phyloP scores from a whole-genome alignment of 1,139 yeast genomes.

The Eremothecium cymbalariae region DNA sequence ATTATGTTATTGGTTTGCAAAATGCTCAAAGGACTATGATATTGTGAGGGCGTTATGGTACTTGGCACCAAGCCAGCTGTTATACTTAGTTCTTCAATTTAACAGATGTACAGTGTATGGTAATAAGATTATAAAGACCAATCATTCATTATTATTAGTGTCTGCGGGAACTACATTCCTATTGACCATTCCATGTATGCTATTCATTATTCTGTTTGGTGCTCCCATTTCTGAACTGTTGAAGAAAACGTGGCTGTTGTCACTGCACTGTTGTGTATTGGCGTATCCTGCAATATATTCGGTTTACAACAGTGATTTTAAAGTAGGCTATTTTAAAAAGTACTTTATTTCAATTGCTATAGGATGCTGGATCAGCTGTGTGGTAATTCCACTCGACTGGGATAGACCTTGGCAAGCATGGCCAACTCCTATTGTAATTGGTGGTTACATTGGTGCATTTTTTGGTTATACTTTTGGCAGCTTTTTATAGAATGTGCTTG shows the following conservation, averaged over 20 bases:
- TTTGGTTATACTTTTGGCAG: slow-evolving; percentile 41
- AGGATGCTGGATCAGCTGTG: slow-evolving; percentile 89
- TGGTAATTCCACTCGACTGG: slow-evolving; percentile 96
- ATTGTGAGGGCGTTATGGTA: slow-evolving; percentile 24
- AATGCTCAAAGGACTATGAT: slow-evolving; percentile 31
- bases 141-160: slow-evolving; percentile 34
- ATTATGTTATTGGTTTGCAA: slow-evolving; percentile 37
- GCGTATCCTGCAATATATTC: slow-evolving; percentile 53
- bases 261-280: slow-evolving; percentile 58
- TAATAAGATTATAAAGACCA: slow-evolving; percentile 30
- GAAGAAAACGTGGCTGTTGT: slow-evolving; percentile 53
- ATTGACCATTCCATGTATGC: slow-evolving; percentile 46
- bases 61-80: slow-evolving; percentile 26
- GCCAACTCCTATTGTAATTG: slow-evolving; percentile 89
- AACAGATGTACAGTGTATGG: slow-evolving; percentile 30
- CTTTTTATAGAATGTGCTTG: slow-evolving; percentile 19
- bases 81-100: slow-evolving; percentile 26
- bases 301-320: slow-evolving; percentile 50
- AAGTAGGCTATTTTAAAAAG: slow-evolving; percentile 40
- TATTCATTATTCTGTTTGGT: slow-evolving; percentile 62
- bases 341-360: slow-evolving; percentile 43
- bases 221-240: slow-evolving; percentile 63
- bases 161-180: slow-evolving; percentile 35
- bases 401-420: slow-evolving; percentile 95
- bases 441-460: slow-evolving; percentile 65